These are phyloP conservation scores for Blastomyces parvus DNA, from an alignment of 2,329 filamentous ascomycete species.

Conservation along the genomic window DNA sequence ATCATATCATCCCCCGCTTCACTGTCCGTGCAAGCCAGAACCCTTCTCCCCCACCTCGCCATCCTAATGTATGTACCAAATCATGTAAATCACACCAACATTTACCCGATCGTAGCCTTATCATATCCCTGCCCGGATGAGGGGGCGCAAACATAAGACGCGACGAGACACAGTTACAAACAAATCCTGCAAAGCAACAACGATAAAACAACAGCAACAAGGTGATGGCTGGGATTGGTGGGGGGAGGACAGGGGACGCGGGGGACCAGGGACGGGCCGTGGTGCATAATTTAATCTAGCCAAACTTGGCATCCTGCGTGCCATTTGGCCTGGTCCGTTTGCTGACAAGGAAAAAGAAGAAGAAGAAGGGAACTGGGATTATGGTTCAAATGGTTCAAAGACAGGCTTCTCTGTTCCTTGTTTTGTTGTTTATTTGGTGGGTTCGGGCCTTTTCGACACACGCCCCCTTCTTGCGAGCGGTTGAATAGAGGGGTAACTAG, in stretches of 20 bases:
- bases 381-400: not conserved
- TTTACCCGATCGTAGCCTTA: not conserved
- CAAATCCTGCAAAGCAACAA: not conserved
- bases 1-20: not conserved
- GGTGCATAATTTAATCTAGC: conserved; percentile 1
- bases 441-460: not conserved
- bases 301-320: not conserved
- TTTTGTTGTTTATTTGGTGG: not conserved
- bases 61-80: too few species aligned
- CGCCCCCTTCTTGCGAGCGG: not conserved
- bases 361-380: not conserved
- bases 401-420: not conserved
- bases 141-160: too few species aligned
- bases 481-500: not conserved
- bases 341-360: not conserved
- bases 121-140: not conserved
- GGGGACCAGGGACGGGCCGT: conserved; percentile 4
- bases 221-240: not conserved
- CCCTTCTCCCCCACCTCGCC: not conserved
- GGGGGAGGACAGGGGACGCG: not conserved
- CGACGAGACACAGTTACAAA: not conserved
- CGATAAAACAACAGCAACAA: not conserved
- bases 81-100: not conserved
- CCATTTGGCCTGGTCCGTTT: not conserved
- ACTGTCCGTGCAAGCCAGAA: not conserved